Evolutionary conservation across 306 rosid species (phyloP).

Genomic region (Prinsepia uniflora): DNA sequence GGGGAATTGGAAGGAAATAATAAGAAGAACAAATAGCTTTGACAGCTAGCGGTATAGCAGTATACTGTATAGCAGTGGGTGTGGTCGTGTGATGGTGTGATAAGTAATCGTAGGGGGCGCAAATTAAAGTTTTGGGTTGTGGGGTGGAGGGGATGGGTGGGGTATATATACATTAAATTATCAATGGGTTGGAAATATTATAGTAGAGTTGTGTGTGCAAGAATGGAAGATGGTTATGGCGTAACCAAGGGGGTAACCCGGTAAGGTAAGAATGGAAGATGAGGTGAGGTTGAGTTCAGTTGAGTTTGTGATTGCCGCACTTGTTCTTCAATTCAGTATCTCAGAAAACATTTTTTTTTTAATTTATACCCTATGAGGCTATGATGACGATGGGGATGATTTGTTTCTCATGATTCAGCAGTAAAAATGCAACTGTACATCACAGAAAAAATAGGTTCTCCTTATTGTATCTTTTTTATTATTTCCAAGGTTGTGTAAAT

Average conservation of each 20-base stretch:
- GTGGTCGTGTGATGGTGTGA: neutral
- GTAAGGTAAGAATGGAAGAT: no score
- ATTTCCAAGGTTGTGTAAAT: neutral
- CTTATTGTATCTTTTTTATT: no score
- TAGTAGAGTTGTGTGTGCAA: no score
- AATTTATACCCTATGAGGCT: neutral
- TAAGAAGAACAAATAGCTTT: neutral
- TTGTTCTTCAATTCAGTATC: neutral
- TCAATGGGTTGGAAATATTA: no score
- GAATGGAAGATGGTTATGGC: no score
- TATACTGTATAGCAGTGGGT: neutral
- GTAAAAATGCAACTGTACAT: neutral
- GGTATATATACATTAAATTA: neutral
- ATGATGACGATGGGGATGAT: neutral
- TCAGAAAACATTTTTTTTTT: neutral
- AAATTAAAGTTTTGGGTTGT: neutral
- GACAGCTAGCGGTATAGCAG: neutral
- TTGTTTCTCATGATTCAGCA: neutral
- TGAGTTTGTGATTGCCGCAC: neutral
- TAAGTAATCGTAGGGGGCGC: neutral
- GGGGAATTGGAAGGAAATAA: neutral
- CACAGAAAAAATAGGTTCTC: no score
- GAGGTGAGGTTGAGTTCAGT: neutral
- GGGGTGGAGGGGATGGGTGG: neutral
- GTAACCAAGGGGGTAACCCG: no score